Conservation (phyloP, 2,329 filamentous ascomycete genomes). For the Davidsoniella virescens region DNA sequence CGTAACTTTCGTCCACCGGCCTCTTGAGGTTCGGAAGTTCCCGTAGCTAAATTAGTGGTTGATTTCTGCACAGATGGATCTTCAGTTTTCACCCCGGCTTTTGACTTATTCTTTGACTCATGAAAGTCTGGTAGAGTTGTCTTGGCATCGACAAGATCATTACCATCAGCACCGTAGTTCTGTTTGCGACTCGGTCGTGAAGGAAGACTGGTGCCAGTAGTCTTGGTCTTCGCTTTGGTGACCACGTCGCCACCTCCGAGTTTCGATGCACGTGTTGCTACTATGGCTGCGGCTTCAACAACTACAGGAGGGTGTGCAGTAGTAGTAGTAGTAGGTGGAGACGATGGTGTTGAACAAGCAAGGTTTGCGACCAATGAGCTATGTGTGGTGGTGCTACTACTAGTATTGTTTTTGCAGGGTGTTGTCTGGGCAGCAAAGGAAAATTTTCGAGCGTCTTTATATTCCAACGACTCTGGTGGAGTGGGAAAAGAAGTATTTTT, state of each 20-base stretch:
- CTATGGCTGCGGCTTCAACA: slow-evolving; percentile 11
- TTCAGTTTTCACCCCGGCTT: not conserved
- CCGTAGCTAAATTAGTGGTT: slow-evolving; percentile 8
- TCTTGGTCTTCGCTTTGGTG: slow-evolving; percentile 3
- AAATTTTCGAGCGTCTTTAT: not conserved
- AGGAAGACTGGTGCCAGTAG: not conserved
- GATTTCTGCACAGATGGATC: not conserved
- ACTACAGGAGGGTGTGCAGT: not conserved
- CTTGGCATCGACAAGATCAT: not conserved
- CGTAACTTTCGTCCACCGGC: slow-evolving; percentile 66
- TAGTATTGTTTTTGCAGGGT: not conserved
- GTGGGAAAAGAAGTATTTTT: not conserved
- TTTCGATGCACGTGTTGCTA: slow-evolving; percentile 11
- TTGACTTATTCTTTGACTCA: too few species aligned
- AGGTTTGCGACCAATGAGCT: not conserved
- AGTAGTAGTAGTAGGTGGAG: not conserved
- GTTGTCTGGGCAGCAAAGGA: not conserved
- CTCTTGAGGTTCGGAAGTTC: slow-evolving; percentile 29
- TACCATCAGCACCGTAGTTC: not conserved
- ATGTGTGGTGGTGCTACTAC: too few species aligned
- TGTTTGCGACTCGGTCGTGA: slow-evolving; percentile 2
- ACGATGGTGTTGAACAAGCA: not conserved
- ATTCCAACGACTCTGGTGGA: not conserved
- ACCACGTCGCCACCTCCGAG: slow-evolving; percentile 6
- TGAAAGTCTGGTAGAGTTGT: too few species aligned